Evolutionary conservation across 306 rosid species (phyloP).

Genomic region (Dryas drummondii): DNA sequence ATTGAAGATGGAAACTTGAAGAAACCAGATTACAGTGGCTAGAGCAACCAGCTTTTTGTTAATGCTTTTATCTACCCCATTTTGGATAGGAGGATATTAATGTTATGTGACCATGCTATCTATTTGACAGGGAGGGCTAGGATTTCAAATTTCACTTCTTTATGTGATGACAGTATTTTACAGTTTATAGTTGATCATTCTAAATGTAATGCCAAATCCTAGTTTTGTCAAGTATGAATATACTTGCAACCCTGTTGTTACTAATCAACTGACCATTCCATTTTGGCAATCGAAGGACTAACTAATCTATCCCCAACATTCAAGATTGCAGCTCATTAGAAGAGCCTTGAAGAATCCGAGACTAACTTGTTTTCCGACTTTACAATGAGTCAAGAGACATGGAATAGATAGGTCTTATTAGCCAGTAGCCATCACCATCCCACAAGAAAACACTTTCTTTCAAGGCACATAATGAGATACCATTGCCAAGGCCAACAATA

Average conservation of each 20-base stretch:
- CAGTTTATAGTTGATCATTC: neutral
- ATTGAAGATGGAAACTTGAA: constrained; percentile 15
- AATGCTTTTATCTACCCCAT: neutral
- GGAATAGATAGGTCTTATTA: no score
- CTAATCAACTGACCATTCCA: neutral
- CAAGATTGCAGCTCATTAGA: neutral
- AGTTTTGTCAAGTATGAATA: neutral
- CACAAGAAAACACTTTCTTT: neutral
- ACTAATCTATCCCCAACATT: no score
- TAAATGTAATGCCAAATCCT: neutral
- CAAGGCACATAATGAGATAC: neutral
- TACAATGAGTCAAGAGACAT: no score
- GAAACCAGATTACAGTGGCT: neutral
- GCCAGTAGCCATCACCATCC: no score
- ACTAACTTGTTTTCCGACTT: neutral
- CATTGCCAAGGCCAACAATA: neutral
- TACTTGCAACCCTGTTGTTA: neutral
- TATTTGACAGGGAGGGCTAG: no score
- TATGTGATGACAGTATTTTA: no score
- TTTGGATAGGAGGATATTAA: neutral
- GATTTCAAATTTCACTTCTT: neutral
- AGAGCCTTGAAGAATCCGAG: neutral
- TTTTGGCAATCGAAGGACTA: no score
- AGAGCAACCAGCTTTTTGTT: neutral
- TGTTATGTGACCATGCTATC: no score